Percentiles rank a stretch among this genome's conserved stretches.
Conservation (phyloP, 495 filamentous ascomycete species). For the Poronia punctata region DNA sequence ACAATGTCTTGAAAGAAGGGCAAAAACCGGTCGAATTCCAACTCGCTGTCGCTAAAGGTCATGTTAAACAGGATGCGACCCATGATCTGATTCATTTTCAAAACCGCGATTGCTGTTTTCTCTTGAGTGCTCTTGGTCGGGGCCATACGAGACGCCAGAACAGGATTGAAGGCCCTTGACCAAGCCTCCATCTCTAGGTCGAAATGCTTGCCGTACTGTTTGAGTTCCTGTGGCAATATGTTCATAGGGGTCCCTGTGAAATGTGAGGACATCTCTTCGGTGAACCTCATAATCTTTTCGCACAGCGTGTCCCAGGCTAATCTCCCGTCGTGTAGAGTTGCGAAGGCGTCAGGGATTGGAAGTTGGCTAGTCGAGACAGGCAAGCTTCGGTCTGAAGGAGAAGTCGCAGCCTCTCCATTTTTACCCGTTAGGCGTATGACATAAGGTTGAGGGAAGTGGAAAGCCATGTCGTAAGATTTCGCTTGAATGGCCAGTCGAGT, state of each 20-base stretch:
- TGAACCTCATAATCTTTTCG: slow-evolving; percentile 47
- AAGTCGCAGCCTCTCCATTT: slow-evolving; percentile 24
- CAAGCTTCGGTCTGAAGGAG: slow-evolving; percentile 36
- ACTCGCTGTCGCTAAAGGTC: slow-evolving; percentile 43
- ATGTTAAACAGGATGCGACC: slow-evolving; percentile 45
- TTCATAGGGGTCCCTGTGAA: slow-evolving; percentile 38
- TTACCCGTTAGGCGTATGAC: slow-evolving; percentile 44
- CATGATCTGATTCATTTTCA: slow-evolving; percentile 52
- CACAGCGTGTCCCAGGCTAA: slow-evolving; percentile 42
- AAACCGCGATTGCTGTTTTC: slow-evolving; percentile 45
- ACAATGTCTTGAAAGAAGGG: slow-evolving; percentile 36
- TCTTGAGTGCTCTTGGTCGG: slow-evolving; percentile 45
- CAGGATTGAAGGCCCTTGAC: slow-evolving; percentile 44
- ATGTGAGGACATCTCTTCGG: slow-evolving; percentile 42
- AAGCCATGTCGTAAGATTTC: slow-evolving; percentile 54
- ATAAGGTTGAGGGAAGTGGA: slow-evolving; percentile 51
- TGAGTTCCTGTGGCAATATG: slow-evolving; percentile 38
- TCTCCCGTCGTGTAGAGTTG: slow-evolving; percentile 41
- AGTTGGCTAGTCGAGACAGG: slow-evolving; percentile 31
- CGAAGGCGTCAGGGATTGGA: slow-evolving; percentile 41
- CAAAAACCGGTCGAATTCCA: slow-evolving; percentile 38
- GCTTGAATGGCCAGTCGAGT: slow-evolving; percentile 51
- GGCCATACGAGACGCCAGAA: slow-evolving; percentile 38
- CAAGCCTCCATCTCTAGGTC: slow-evolving; percentile 42
- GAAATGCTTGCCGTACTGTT: slow-evolving; percentile 36